Base-by-base conservation (phyloP, 208 protist species). In the Leishmania gerbilli region DNA sequence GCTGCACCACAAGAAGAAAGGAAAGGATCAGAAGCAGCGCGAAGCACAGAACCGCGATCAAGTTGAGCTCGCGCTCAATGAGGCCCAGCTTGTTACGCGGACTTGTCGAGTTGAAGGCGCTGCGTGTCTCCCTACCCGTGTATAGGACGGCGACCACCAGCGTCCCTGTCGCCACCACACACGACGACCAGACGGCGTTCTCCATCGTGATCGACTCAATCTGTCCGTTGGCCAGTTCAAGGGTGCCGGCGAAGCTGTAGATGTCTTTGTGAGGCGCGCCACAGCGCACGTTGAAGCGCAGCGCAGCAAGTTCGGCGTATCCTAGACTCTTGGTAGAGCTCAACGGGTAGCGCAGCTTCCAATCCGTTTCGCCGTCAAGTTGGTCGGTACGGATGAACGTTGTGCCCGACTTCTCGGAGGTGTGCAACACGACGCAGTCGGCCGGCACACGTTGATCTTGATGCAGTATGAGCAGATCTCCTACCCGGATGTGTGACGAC, bases 311-410 rank as follows among this genome's bases (percentile, higher is more conserved):
- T 64, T 87, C 83, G 3, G 79, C 76, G 55, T 90, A 76, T 45
- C 82, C 78, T 8, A 91, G 71, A 51, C 74, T 27, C 49, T 91
- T 88, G 45, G 93, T 95, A 37, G 83, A 83, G 65, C 90, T 89
- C 55, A 95, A 76, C 13, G 93, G 87, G 76, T 92, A 91, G 37
- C 91, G 88, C 49, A 95, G 81, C 86, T 99, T 99, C 99, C 99
- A 99, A 88, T 99, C 99, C 7, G 99, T 99, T 85, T 99, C 99
- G 31, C 99, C 99, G 86, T 99, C 99, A 1, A 99, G 90, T 88
- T 99, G 99, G 84, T 99, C 99, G 1, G 99, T 99, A 79, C 99
- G 95, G 34, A 99, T 94, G 82, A 99, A 99, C 69, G 89, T 98
- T 0, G 96, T 95, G 31, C 99, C 99, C 53, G 56, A 94, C 55